A percentile compares a stretch with the other conserved stretches of the same genome.
phyloP scores from a whole-genome alignment of 192 early-diverging fungal genomes.

The Coemansia furcata region DNA sequence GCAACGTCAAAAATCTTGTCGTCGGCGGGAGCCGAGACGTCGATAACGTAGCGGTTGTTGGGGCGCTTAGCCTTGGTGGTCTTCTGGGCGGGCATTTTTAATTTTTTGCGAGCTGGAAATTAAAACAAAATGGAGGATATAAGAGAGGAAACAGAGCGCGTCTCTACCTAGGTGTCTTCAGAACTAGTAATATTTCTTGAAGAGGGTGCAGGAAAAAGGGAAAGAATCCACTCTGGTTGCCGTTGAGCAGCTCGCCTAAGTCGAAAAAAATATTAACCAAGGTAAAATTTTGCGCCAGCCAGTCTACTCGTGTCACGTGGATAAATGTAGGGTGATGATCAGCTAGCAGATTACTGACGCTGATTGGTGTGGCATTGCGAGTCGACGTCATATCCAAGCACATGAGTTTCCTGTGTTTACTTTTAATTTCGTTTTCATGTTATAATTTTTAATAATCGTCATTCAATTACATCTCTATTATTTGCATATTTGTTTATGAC shows the following conservation, averaged over 20 bases:
- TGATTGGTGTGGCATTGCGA: background rate
- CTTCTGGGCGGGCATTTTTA: conserved; percentile 47
- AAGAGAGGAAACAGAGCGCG: conserved; percentile 23
- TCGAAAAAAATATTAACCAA: background rate
- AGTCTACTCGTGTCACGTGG: background rate
- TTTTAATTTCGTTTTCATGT: background rate
- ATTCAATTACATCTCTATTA: background rate
- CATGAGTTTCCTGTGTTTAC: background rate
- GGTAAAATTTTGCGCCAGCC: background rate
- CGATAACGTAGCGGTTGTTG: conserved; percentile 84
- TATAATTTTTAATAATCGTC: background rate
- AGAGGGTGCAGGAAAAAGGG: conserved; percentile 50
- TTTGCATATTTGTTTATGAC: background rate
- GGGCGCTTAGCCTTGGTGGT: conserved; percentile 59
- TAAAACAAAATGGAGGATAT: conserved; percentile 4
- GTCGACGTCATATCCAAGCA: background rate
- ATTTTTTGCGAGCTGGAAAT: conserved; percentile 2
- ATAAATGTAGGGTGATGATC: conserved; percentile 13
- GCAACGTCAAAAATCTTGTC: conserved; percentile 98
- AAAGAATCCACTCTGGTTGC: conserved; percentile 7
- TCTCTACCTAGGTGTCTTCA: conserved; percentile 53
- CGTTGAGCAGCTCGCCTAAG: background rate
- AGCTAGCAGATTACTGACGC: background rate
- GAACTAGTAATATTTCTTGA: conserved; percentile 12
- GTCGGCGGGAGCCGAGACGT: conserved; percentile 85